These are phyloP conservation scores for Thermoascus crustaceus DNA, from an alignment of 2,329 filamentous ascomycete species.

Conservation along the genomic window DNA sequence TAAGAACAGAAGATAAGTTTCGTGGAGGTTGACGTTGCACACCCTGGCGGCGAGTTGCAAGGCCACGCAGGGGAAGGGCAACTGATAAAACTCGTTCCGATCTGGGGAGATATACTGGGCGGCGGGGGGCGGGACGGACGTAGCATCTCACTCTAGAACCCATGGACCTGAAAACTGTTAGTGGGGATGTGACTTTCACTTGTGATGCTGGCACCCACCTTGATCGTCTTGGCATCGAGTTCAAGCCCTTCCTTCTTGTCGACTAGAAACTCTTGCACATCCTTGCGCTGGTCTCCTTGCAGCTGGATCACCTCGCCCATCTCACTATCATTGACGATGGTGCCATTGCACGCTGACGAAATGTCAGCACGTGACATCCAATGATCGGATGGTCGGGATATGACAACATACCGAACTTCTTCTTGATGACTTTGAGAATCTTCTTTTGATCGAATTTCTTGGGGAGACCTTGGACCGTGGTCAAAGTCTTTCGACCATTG, in stretches of 20 bases:
- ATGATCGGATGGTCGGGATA: neutral
- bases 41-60: no score
- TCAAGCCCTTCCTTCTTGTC: slow-evolving; percentile 93
- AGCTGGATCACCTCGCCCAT: slow-evolving; percentile 99
- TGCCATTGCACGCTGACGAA: slow-evolving; percentile 90
- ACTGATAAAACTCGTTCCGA: no score
- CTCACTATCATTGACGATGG: slow-evolving; percentile 88
- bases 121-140: slow-evolving; percentile 37
- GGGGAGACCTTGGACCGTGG: slow-evolving; percentile 95
- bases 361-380: slow-evolving; percentile 20
- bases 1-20: no score
- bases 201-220: slow-evolving; percentile 47
- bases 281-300: slow-evolving; percentile 97
- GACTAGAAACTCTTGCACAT: slow-evolving; percentile 94
- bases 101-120: no score
- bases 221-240: slow-evolving; percentile 94
- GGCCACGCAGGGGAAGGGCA: no score
- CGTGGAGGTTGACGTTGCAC: no score
- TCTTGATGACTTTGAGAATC: slow-evolving; percentile 99
- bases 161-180: slow-evolving; percentile 38
- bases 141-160: slow-evolving; percentile 41
- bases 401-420: slow-evolving; percentile 73
- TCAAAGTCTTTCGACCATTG: slow-evolving; percentile 99
- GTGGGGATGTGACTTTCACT: slow-evolving; percentile 6
- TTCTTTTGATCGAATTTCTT: slow-evolving; percentile 99